These are phyloP conservation scores for Lonicera japonica DNA, from an alignment of 129 eudicot genomes.

Conservation along the genomic window DNA sequence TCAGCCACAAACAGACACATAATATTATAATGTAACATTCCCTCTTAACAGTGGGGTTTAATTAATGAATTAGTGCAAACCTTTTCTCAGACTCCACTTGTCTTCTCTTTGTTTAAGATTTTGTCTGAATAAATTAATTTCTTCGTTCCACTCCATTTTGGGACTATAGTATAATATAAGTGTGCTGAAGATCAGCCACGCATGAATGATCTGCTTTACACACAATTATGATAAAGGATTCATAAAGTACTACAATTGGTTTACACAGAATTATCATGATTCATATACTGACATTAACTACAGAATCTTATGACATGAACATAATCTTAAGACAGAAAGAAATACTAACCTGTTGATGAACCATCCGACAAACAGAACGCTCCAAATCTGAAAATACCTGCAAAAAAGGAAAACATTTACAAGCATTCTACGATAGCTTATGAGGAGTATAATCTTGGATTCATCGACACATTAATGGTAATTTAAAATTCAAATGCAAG, in stretches of 20 bases:
- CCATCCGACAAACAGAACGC: constrained; percentile 96
- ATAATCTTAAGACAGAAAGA: constrained; percentile 2
- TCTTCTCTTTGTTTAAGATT: too few relatives aligned
- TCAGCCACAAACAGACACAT: too few relatives aligned
- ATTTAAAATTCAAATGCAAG: neutral
- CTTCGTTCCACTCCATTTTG: too few relatives aligned
- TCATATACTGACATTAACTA: neutral
- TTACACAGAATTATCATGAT: too few relatives aligned
- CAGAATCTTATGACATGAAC: neutral
- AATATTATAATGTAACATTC: too few relatives aligned
- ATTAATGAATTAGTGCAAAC: too few relatives aligned
- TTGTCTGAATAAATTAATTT: too few relatives aligned
- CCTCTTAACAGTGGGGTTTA: too few relatives aligned
- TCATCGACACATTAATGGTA: neutral
- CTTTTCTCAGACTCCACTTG: too few relatives aligned
- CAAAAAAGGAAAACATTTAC: constrained; percentile 11
- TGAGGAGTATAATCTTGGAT: neutral
- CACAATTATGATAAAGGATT: neutral
- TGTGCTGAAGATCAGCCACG: too few relatives aligned
- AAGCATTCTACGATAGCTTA: neutral
- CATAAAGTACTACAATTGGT: neutral
- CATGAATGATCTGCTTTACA: neutral
- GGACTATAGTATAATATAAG: too few relatives aligned
- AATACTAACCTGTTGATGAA: constrained; percentile 78
- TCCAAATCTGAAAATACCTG: constrained; percentile 98